These are phyloP conservation scores for Penstemon eatonii DNA, from an alignment of 257 asterid species.

Conservation along the genomic window DNA sequence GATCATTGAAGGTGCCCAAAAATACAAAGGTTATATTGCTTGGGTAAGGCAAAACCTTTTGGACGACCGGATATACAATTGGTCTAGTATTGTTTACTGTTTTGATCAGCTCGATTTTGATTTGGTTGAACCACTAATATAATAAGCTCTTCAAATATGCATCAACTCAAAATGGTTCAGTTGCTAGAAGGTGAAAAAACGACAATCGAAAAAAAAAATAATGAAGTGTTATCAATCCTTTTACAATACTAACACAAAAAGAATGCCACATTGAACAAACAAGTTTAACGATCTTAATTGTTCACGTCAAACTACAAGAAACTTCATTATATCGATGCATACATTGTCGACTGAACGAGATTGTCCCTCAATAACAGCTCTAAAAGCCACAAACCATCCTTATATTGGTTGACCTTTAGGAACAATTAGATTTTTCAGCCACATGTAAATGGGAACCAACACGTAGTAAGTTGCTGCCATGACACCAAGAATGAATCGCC, in stretches of 20 bases:
- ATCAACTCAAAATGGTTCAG: no score
- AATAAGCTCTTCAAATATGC: no score
- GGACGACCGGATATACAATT: no score
- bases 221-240: neutral
- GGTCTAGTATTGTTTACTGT: no score
- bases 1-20: no score
- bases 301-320: constrained; percentile 17
- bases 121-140: no score
- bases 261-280: constrained; percentile 1
- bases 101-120: no score
- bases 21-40: no score
- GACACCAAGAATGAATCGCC: constrained; percentile 70
- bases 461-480: constrained; percentile 78
- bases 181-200: neutral
- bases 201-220: neutral
- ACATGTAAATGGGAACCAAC: constrained; percentile 90
- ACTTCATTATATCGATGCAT: constrained; percentile 2
- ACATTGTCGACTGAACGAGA: neutral
- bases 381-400: constrained; percentile 28
- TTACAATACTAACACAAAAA: constrained; percentile 8
- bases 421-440: constrained; percentile 83
- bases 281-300: constrained; percentile 15
- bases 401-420: constrained; percentile 83
- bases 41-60: no score
- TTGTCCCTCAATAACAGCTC: constrained; percentile 10